A percentile compares a stretch with the other conserved stretches of the same genome.
Evolutionary conservation across 495 filamentous ascomycete genomes (phyloP).

Genomic region (Clavariopsis aquatica): DNA sequence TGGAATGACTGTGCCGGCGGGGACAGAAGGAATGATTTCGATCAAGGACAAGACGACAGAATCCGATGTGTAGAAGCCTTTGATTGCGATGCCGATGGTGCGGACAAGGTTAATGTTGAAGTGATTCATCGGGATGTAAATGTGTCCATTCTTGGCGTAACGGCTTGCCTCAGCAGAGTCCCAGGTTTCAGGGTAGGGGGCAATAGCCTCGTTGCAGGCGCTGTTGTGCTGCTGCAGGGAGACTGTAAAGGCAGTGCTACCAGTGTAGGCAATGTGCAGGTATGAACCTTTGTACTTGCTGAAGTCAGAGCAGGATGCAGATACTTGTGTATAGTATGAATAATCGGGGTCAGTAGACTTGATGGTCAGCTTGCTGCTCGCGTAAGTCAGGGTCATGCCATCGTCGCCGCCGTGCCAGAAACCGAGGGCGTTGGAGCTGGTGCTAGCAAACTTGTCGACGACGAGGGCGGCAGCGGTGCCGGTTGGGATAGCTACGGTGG

Average conservation of each 20-base stretch:
- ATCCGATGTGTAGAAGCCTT: slow-evolving; percentile 64
- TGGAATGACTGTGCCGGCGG: slow-evolving; percentile 55
- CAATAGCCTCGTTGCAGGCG: slow-evolving; percentile 57
- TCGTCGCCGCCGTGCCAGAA: slow-evolving; percentile 74
- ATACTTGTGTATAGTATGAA: slow-evolving; percentile 68
- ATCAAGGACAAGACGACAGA: slow-evolving; percentile 59
- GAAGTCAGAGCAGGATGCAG: slow-evolving; percentile 62
- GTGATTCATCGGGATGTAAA: slow-evolving; percentile 75
- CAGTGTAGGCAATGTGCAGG: slow-evolving; percentile 71
- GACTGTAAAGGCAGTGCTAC: slow-evolving; percentile 66
- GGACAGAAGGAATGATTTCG: slow-evolving; percentile 63
- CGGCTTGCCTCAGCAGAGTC: slow-evolving; percentile 70
- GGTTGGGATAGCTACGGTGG: slow-evolving; percentile 53
- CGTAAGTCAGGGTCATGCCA: slow-evolving; percentile 55
- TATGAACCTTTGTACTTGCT: slow-evolving; percentile 58
- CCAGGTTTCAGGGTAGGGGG: slow-evolving; percentile 73
- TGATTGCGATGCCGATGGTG: slow-evolving; percentile 65
- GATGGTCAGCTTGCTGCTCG: slow-evolving; percentile 56
- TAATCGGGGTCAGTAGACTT: slow-evolving; percentile 67
- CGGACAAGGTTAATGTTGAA: slow-evolving; percentile 65
- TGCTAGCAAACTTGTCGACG: slow-evolving; percentile 65
- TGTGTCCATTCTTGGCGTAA: slow-evolving; percentile 61
- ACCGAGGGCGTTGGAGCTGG: slow-evolving; percentile 61
- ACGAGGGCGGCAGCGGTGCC: slow-evolving; percentile 57
- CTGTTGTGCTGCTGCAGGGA: slow-evolving; percentile 73